phyloP scores from a whole-genome alignment of 306 rosid genomes.

The Ziziphus jujuba region DNA sequence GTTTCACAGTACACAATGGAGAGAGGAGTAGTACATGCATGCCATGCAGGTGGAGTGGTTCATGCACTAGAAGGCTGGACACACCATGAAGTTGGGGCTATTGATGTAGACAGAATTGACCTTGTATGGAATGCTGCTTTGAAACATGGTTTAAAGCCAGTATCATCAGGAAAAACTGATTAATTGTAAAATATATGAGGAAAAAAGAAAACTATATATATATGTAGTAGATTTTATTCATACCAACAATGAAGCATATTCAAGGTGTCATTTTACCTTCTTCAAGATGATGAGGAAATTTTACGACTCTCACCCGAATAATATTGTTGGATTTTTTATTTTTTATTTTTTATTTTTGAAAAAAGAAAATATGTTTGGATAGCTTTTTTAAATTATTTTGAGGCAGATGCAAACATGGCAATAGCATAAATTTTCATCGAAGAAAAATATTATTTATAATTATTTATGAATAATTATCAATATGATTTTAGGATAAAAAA shows the following conservation, averaged over 20 bases:
- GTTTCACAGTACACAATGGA: constrained; percentile 80
- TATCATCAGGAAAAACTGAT: constrained; percentile 31
- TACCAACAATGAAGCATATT: not conserved
- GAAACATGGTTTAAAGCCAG: constrained; percentile 78
- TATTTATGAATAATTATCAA: no score
- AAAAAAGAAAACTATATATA: not conserved
- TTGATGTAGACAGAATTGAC: constrained; percentile 83
- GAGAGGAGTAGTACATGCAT: constrained; percentile 95
- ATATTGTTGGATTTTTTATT: no score
- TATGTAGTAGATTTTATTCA: not conserved
- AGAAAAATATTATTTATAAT: no score
- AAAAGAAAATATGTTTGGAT: no score
- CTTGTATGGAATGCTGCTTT: constrained; percentile 93
- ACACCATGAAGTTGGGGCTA: constrained; percentile 92
- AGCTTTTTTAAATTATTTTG: no score
- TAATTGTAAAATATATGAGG: not conserved
- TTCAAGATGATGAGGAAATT: not conserved
- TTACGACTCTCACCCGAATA: not conserved
- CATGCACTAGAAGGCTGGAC: constrained; percentile 86
- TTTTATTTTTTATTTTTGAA: no score
- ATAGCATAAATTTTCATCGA: no score
- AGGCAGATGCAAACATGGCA: no score
- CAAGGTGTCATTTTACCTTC: not conserved
- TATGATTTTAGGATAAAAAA: no score
- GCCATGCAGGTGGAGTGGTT: constrained; percentile 98